Evolutionary conservation across 768 basidiomycete species (phyloP), one percentile per base, ranked within the genome.

Genomic region (Mycena floridula): DNA sequence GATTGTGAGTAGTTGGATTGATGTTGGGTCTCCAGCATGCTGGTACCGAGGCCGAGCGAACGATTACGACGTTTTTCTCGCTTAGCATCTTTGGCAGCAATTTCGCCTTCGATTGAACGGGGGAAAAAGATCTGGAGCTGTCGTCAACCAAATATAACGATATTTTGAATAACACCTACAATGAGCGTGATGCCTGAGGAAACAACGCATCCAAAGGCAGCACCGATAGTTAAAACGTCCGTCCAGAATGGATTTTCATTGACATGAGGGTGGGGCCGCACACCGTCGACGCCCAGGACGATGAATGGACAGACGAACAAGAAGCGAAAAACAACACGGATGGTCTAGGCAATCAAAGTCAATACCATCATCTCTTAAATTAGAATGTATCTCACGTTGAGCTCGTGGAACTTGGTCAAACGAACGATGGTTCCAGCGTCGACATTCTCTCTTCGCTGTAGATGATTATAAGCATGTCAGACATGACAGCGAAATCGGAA

Each of bases 121-220:
- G 88, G 88, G 67, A 89, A 90, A 71, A 90, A 90, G 26, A 89
- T 85, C 85, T 88, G 49, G 24, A 37, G 9, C 3, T 13, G 5
- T 7, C 18, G 24, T 18, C 3, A 30, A 43, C 22, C 16, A 43
- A n/a, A 37, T 23, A 15, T 42, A 12, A 44, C 20, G 5, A 39
- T 28, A 32, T 22, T 27, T 5, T 25, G n/a, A 21, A 25, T 11
- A 27, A 8, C 23, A 62, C 70, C 44, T 61, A 87, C 86, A 36
- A 87, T 72, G 18, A 90, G 74, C 0, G 87, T 90, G 47, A 89
- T 73, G 5, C 70, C 82, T 0, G 86, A 89, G 2, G 86, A 88
- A 28, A 87, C 68, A 25, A 72, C 56, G 43, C 72, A 74, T 4
- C 85, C 85, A 37, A 89, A 66, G 0, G 62, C 80, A 7, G 77